Base-by-base conservation (phyloP, 805 yeast genomes). In the Metschnikowia continentalis region DNA sequence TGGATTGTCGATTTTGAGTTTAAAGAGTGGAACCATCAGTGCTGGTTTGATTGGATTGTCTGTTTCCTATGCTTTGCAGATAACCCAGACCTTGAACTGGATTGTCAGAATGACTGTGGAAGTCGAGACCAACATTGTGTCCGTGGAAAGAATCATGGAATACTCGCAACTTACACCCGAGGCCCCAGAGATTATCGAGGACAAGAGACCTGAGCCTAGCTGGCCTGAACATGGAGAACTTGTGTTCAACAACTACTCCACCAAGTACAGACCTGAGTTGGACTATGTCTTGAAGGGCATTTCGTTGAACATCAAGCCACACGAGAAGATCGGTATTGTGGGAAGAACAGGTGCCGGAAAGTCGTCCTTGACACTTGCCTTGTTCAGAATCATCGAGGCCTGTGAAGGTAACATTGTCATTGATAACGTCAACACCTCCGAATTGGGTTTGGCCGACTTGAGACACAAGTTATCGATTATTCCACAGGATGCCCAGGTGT, bases 71-170 rank as follows among this genome's bases (percentile, higher is more conserved):
- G 92, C 99, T 2, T 76, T 94, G 55, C 96, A 90, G 68, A 80
- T 91, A 54, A 94, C 99, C 0, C 96, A 90, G 69, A 80, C 96
- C 0, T 79, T 94, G 69, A 92, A 90, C 68, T 92, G 97, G 97
- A 90, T 94, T 69, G 98, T 94, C 32, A 81, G 99, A 72, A 92
- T 91, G 98, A 89, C 97, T 0, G 99, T 94, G 41, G 99, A 94
- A 61, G 96, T 94, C 42, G 99, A 94, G 69, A 90, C 97, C 11
- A 92, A 90, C 69, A 91, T 94, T 72, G 99, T 94, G 36, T 88
- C 96, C 17, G 97, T 95, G 42, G 99, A 92, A 74, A 84, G 99
- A 71, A 84, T 92, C 48, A 77, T 88, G 69, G 99, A 92, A 67
- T 92, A 91, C 67, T 81, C 96, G 35, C 68, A 72, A n/a, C 74